A percentile compares a stretch with the other conserved stretches of the same genome.
These are phyloP conservation scores for Lepraria neglecta DNA, from an alignment of 495 filamentous ascomycete species.

Conservation along the genomic window DNA sequence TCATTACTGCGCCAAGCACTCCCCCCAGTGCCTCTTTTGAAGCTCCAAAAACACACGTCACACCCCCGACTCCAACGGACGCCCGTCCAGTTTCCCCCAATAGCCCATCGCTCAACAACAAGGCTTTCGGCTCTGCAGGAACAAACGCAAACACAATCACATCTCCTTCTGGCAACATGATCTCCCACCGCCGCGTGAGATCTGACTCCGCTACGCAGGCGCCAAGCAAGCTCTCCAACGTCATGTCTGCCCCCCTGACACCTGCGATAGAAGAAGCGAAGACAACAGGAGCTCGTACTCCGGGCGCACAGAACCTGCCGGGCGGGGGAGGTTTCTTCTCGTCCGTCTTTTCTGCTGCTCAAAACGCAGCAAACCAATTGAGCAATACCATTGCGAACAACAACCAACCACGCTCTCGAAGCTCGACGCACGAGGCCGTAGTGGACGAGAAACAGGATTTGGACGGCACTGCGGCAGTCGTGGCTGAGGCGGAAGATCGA, in stretches of 20 bases:
- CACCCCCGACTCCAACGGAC: conserved; percentile 49
- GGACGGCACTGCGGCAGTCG: conserved; percentile 23
- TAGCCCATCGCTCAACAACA: conserved; percentile 10
- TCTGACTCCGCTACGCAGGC: conserved; percentile 59
- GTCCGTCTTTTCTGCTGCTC: conserved; percentile 83
- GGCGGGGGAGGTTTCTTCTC: conserved; percentile 73
- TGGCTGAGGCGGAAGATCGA: conserved; percentile 31
- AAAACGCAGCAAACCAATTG: conserved; percentile 84
- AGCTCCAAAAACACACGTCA: conserved; percentile 46
- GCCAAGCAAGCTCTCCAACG: conserved; percentile 87
- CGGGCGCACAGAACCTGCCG: conserved; percentile 39
- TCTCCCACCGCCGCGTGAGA: conserved; percentile 61
- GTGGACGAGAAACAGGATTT: conserved; percentile 30
- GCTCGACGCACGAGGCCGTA: conserved; percentile 28
- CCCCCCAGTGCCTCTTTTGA: conserved; percentile 41
- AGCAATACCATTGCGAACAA: conserved; percentile 71
- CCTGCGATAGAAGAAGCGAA: conserved; percentile 62
- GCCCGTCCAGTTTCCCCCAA: conserved; percentile 25
- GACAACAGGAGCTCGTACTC: conserved; percentile 38
- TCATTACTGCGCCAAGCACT: conserved; percentile 35
- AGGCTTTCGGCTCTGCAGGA: conserved; percentile 13
- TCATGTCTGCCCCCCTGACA: conserved; percentile 63
- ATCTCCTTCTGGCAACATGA: conserved; percentile 62
- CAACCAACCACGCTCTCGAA: conserved; percentile 40
- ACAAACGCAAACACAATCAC: conserved; percentile 23